Evolutionary conservation across 805 yeast species (phyloP), one percentile per base, ranked within the genome.

Genomic region (Geotrichum ghanense): DNA sequence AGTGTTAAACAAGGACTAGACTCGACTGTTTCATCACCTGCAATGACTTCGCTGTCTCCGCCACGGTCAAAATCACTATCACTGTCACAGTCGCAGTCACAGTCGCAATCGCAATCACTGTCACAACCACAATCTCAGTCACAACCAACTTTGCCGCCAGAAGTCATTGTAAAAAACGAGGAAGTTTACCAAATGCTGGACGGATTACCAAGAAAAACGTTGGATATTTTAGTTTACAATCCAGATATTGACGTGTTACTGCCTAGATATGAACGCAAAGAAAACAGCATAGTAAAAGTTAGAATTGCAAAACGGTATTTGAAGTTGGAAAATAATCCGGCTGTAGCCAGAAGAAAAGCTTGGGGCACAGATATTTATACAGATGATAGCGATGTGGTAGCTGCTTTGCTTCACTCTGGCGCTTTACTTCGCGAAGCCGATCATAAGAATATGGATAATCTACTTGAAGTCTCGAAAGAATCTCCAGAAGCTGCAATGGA

Each of bases 341-440:
- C 66, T 24, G 69, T 76, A 44, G 69, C 66, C 12, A 57, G 54
- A 27, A 75, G 81, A 24, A 66, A 78, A 44, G 72, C 88, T 1
- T 90, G 97, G 97, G 98, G 98, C 1, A 75, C 89, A 1, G 95
- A 89, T 41, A 70, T 92, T 0, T 92, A 90, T 63, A 85, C 97
- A 0, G 97, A 92, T 63, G 98, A 90, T 62, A 83, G 95, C 1
- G 95, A 90, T 61, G 67, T 89, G 1, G 71, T 90, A 31, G 71
- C 84, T 3, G 82, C 80, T 0, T 65, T 90, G 45, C 74, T 77
- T 51, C 97, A 92, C 56, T 67, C 79, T 50, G 96, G 96, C 0
- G 64, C 81, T 42, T 69, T 80, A 48, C 62, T 72, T 45, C 60
- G 70, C 10, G 60, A 54, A 54, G 53, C 40, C 50, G 59, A 45